Base-by-base conservation (phyloP, 1,284 basidiomycete species). In the Hemileccinum hortonii region DNA sequence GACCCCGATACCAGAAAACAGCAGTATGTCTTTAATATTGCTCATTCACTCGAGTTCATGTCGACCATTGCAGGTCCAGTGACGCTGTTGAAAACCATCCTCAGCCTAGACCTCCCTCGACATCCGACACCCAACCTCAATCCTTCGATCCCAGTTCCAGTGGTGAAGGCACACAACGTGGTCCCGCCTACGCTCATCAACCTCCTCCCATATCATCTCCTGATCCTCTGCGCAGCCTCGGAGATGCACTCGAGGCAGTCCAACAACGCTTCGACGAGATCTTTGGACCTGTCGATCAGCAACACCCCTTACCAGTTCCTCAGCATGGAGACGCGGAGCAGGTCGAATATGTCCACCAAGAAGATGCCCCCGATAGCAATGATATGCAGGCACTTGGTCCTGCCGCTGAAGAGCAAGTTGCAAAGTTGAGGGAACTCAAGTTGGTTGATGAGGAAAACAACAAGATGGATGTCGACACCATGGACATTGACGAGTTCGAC, bases 351-450 rank as follows among this genome's bases (percentile, higher is more conserved):
- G 75, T 92, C n/a, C 61, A 56, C 32, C 45, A 58, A 10, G 56
- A 65, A 15, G 82, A 81, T 19, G 84, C 90, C 9, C 52, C 44
- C 1, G 82, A 85, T 14, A 84, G 86, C 52, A 78, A 87, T 44
- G 84, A 90, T 47, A 87, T 91, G 80, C 94, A 98, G 69, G 94
- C 94, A 1, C 80, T 98, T 12, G 96, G 94, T 6, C 85, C 91
- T 2, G 90, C 94, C 1, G 83, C 82, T 12, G 85, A 90, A 43
- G 92, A 95, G 59, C 85, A 94, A 65, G 83, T 84, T 33, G 86
- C 90, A 33, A 92, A 88, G 63, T 76, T 98, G 45, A 82, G 86
- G 57, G 86, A 94, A 45, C 81, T 97, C 29, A 86, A 83, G 42
- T 77, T 96, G 56, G 69, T 84, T 19, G 90, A 92, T 55, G 83